Evolutionary conservation across 192 early-diverging fungal genomes (phyloP).

Genomic region (Podila minutissima): DNA sequence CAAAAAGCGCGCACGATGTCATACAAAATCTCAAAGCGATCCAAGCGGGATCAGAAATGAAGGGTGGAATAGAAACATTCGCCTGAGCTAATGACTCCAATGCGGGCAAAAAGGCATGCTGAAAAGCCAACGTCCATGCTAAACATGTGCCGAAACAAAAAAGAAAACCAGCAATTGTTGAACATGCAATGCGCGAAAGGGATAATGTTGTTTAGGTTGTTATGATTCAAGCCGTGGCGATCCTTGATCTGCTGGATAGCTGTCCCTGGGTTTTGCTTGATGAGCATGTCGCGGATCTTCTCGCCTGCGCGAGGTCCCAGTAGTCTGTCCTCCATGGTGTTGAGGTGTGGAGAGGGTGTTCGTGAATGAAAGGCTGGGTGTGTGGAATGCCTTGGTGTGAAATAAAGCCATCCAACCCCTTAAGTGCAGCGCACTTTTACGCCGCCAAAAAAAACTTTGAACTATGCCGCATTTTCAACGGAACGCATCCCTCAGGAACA

Average conservation of each 20-base stretch:
- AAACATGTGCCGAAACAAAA: background rate
- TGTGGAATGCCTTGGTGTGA: background rate
- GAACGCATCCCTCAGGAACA: background rate
- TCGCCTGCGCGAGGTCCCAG: conserved; percentile 43
- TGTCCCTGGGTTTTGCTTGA: conserved; percentile 35
- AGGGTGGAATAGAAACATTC: background rate
- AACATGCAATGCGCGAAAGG: background rate
- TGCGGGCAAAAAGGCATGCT: background rate
- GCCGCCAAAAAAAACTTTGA: no score
- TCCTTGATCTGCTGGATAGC: conserved; percentile 45
- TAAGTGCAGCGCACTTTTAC: no score
- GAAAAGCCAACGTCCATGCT: background rate
- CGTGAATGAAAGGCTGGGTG: background rate
- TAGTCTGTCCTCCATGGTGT: conserved; percentile 37
- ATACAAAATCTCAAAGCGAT: conserved; percentile 43
- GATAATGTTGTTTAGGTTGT: conserved; percentile 17
- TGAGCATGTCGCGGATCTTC: conserved; percentile 51
- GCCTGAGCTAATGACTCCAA: no score
- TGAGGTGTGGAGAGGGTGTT: background rate
- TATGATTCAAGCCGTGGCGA: conserved; percentile 40
- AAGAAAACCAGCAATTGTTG: background rate
- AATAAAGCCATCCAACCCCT: background rate
- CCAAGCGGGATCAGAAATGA: conserved; percentile 35
- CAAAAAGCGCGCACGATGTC: conserved; percentile 12
- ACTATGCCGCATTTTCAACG: background rate